Evolutionary conservation across 225 moss, liverwort and hornwort species (phyloP).

Genomic region (Neckera pumila): DNA sequence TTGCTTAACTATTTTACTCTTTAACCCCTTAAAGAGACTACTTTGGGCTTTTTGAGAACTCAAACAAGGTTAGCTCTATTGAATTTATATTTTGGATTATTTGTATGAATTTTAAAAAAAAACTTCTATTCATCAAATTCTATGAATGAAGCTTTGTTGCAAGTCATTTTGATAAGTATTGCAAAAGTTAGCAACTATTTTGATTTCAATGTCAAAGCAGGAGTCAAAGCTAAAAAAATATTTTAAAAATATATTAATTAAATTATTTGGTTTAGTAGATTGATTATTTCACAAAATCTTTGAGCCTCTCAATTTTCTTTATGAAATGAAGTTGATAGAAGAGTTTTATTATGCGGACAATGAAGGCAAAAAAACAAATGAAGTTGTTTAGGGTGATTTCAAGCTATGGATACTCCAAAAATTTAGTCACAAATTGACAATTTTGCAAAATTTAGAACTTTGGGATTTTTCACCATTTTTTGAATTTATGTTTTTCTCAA

Average conservation of each 20-base stretch:
- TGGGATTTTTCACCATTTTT: not conserved
- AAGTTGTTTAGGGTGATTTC: too few species aligned
- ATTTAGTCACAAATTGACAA: not conserved
- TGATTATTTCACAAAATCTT: too few species aligned
- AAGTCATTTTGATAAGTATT: not conserved
- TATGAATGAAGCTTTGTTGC: not conserved
- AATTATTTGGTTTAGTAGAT: too few species aligned
- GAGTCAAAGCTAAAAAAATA: too few species aligned
- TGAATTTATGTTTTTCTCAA: not conserved
- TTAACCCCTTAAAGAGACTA: rapidly evolving
- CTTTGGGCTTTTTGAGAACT: not conserved
- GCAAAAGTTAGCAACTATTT: not conserved
- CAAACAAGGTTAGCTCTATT: rapidly evolving
- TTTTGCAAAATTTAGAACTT: not conserved
- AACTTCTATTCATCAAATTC: not conserved
- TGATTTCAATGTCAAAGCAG: too few species aligned
- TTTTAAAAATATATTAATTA: too few species aligned
- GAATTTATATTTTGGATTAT: not conserved
- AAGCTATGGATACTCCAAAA: too few species aligned
- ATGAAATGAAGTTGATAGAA: too few species aligned
- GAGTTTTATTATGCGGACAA: too few species aligned
- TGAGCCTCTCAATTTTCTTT: too few species aligned
- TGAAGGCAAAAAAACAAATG: too few species aligned
- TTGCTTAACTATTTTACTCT: not conserved
- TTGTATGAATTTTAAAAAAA: not conserved